phyloP scores from a whole-genome alignment of 352 stramenopile species.

The Saprolegnia diclina region DNA sequence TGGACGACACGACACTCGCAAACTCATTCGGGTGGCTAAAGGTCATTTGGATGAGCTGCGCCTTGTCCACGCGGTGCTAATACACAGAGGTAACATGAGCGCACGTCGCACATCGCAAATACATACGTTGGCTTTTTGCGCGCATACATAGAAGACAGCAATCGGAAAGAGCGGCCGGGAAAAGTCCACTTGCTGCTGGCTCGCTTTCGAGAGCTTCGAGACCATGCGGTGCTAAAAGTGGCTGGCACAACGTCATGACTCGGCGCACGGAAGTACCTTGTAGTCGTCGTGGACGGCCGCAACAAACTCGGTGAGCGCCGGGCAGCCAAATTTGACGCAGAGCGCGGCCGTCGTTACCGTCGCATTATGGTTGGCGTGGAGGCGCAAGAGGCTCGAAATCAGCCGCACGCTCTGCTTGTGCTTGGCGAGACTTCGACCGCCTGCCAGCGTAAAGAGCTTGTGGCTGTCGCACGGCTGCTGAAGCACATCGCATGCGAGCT shows the following conservation, averaged over 20 bases:
- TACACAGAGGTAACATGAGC: background rate
- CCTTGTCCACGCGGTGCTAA: constrained; percentile 24
- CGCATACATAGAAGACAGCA: constrained; percentile 21
- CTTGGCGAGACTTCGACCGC: constrained; percentile 17
- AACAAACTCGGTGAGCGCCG: constrained; percentile 21
- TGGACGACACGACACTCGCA: constrained; percentile 26
- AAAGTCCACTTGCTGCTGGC: constrained; percentile 23
- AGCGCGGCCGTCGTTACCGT: constrained; percentile 22
- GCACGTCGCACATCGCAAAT: background rate
- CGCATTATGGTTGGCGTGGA: constrained; percentile 11
- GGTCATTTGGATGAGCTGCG: constrained; percentile 8
- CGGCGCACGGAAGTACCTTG: constrained; percentile 1
- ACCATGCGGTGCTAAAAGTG: constrained; percentile 16
- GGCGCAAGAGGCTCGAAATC: constrained; percentile 12
- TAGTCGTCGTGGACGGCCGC: constrained; percentile 24
- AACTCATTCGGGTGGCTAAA: constrained; percentile 25
- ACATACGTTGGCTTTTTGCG: constrained; percentile 19
- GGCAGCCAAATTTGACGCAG: constrained; percentile 26
- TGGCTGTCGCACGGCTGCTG: constrained; percentile 23
- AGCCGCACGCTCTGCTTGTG: constrained; percentile 23
- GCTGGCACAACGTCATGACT: background rate
- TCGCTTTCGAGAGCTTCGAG: background rate
- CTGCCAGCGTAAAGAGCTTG: constrained; percentile 16
- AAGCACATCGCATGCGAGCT: constrained; percentile 22
- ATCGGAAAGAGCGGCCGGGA: constrained; percentile 24